phyloP scores from a whole-genome alignment of 2,329 filamentous ascomycete genomes.

The Coleophoma crateriformis region DNA sequence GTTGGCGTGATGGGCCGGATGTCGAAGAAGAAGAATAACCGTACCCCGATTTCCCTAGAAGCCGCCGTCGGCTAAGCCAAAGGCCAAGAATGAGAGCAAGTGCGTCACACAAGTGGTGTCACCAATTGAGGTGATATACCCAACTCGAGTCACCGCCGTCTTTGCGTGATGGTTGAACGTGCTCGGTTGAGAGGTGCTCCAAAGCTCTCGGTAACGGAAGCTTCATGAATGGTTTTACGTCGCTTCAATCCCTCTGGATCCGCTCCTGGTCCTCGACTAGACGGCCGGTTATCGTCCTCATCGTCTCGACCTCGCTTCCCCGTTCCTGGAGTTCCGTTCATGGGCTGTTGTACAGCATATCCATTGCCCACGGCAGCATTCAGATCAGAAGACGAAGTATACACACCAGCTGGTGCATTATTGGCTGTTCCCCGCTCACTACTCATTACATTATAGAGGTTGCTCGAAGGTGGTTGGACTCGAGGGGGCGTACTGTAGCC shows the following conservation, averaged over 20 bases:
- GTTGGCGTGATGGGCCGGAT: constrained; percentile 8
- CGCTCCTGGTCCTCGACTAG: constrained; percentile 44
- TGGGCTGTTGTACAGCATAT: constrained; percentile 57
- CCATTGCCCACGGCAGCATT: constrained; percentile 49
- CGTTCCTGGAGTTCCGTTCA: constrained; percentile 52
- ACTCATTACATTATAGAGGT: constrained; percentile 84
- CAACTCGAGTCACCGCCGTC: constrained; percentile 20
- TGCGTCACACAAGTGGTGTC: too few relatives aligned
- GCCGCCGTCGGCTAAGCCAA: not conserved
- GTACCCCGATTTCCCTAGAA: not conserved
- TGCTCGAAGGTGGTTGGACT: constrained; percentile 64
- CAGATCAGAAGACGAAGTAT: constrained; percentile 61
- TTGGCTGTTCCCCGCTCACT: constrained; percentile 66
- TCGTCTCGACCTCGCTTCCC: constrained; percentile 40
- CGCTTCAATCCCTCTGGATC: constrained; percentile 67
- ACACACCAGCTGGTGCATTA: constrained; percentile 58
- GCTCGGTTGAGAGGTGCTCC: constrained; percentile 41
- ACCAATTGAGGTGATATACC: too few relatives aligned
- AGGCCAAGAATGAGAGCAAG: too few relatives aligned
- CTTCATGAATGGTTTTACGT: constrained; percentile 69
- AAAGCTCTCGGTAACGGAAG: constrained; percentile 44
- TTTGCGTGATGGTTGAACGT: constrained; percentile 36
- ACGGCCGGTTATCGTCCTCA: constrained; percentile 49
- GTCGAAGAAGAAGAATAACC: not conserved
- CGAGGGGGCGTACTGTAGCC: constrained; percentile 76